Evolutionary conservation across 2,329 filamentous ascomycete species (phyloP), one percentile per base, ranked within the genome.

Genomic region (Elsinoe perseae): DNA sequence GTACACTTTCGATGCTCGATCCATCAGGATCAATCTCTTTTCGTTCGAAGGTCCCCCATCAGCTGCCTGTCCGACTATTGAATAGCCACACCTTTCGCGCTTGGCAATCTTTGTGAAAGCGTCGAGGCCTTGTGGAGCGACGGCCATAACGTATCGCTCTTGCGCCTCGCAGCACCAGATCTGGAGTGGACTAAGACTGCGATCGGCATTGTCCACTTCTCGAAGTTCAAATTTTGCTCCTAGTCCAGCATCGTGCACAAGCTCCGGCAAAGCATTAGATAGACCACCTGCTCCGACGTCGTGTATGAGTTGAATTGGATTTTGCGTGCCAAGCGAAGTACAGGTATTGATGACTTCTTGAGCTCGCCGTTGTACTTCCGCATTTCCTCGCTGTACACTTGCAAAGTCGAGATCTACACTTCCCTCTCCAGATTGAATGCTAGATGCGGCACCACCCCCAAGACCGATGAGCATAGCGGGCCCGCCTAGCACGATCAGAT

Each of bases 301-400:
- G 69, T 98, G 93, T 61, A 98, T 97, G 74, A 97, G 92, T 56
- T 89, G 86, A 63, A 98, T 97, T 0, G 93, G 93, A 68, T 87
- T 97, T 61, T 89, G 78, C 3, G 84, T 76, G 14, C 91, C 92
- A 64, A 97, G 80, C 2, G 89, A 85, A 25, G 87, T 84, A 69
- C 93, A 98, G 3, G 89, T 85, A 71, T 97, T 93, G 72, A 98
- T 98, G 61, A 98, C 93, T 81, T 97, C 95, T 73, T 98, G 93
- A 1, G 92, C 93, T 64, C 93, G 82, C 60, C 93, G 81, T 72
- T 98, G 89, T 71, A 97, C 92, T 73, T 98, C 93, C 1, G 93
- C 91, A 67, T 98, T 98, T 46, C 92, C 93, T 73, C 93, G 81
- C 74, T 98, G 93, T 28, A 98, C 93, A 75, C 90, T 96, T 64